A percentile compares a stretch with the other conserved stretches of the same genome.
These are phyloP conservation scores for Neonectria coccinea DNA, from an alignment of 2,329 filamentous ascomycete species.

Conservation along the genomic window DNA sequence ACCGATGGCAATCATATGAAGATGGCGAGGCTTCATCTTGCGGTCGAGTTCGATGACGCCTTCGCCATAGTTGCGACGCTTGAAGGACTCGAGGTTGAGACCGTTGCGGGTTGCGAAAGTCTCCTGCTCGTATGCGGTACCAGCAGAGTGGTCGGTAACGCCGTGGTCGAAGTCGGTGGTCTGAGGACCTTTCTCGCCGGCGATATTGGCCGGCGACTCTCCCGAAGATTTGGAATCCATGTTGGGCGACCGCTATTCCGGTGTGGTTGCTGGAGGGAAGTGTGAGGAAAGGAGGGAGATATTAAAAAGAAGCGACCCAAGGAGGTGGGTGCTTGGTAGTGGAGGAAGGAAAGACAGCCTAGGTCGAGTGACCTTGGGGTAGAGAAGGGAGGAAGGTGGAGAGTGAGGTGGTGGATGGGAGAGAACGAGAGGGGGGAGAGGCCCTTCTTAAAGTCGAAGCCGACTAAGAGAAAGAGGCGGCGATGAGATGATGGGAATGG, in stretches of 20 bases:
- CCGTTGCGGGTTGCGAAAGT: slow-evolving; percentile 41
- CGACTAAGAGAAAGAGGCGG: slow-evolving; percentile 18
- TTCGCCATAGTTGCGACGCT: slow-evolving; percentile 35
- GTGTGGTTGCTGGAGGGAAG: slow-evolving; percentile 10
- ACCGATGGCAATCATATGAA: slow-evolving; percentile 73
- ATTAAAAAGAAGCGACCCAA: slow-evolving; percentile 5
- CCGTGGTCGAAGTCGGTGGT: slow-evolving; percentile 35
- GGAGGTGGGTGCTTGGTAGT: slow-evolving; percentile 10
- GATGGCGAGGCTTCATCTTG: slow-evolving; percentile 66
- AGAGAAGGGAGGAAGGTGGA: slow-evolving; percentile 5
- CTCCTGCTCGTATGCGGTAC: slow-evolving; percentile 40
- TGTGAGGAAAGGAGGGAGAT: background rate
- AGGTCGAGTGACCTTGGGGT: slow-evolving; percentile 35
- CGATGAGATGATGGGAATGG: slow-evolving; percentile 27
- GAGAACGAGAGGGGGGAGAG: slow-evolving; percentile 20
- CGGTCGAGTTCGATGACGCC: slow-evolving; percentile 53
- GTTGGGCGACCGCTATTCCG: slow-evolving; percentile 26
- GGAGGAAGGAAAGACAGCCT: slow-evolving; percentile 25
- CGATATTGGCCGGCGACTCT: slow-evolving; percentile 38
- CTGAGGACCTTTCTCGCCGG: slow-evolving; percentile 39
- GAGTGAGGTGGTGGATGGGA: slow-evolving; percentile 22
- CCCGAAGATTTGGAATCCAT: slow-evolving; percentile 38
- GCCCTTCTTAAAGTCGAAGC: slow-evolving; percentile 38
- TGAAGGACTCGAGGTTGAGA: slow-evolving; percentile 43
- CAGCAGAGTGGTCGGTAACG: slow-evolving; percentile 26